phyloP scores from a whole-genome alignment of 352 stramenopile species.

The Aphanomyces stellatus region DNA sequence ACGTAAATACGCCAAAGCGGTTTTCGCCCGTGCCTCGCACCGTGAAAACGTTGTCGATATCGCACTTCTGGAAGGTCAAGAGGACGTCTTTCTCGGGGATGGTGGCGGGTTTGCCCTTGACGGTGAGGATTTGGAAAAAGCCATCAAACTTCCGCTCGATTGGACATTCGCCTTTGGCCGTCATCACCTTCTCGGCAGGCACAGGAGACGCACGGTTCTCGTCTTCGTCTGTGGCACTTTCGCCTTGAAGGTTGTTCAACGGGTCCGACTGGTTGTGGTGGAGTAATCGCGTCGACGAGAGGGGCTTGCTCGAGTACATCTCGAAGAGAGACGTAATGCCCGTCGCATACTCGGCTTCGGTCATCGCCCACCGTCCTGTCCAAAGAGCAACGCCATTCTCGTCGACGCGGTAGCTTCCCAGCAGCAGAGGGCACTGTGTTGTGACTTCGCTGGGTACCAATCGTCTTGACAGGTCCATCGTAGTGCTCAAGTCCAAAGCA shows the following conservation, averaged over 20 bases:
- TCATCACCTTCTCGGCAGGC: constrained; percentile 49
- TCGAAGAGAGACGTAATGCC: constrained; percentile 76
- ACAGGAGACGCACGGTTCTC: constrained; percentile 48
- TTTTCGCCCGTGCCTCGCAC: constrained; percentile 69
- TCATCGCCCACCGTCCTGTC: constrained; percentile 79
- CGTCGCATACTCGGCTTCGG: constrained; percentile 65
- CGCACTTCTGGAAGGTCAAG: constrained; percentile 44
- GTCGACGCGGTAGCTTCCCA: constrained; percentile 17
- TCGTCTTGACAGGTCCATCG: not conserved
- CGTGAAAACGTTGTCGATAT: constrained; percentile 66
- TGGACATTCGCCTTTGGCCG: constrained; percentile 63
- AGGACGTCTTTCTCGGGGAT: constrained; percentile 70
- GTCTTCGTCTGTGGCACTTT: constrained; percentile 31
- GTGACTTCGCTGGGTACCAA: constrained; percentile 6
- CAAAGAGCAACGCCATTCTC: constrained; percentile 39
- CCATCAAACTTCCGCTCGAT: constrained; percentile 77
- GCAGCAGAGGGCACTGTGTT: constrained; percentile 4
- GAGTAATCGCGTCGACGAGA: constrained; percentile 31
- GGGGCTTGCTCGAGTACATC: constrained; percentile 85
- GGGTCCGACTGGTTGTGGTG: constrained; percentile 42
- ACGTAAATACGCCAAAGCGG: constrained; percentile 61
- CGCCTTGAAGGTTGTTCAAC: not conserved
- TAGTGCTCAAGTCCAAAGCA: constrained; percentile 5
- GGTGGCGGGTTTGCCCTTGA: constrained; percentile 76
- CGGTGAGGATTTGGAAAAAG: constrained; percentile 80